Base-by-base conservation (phyloP, 371 early-diverging fungal genomes). In the Batkoa obscura region DNA sequence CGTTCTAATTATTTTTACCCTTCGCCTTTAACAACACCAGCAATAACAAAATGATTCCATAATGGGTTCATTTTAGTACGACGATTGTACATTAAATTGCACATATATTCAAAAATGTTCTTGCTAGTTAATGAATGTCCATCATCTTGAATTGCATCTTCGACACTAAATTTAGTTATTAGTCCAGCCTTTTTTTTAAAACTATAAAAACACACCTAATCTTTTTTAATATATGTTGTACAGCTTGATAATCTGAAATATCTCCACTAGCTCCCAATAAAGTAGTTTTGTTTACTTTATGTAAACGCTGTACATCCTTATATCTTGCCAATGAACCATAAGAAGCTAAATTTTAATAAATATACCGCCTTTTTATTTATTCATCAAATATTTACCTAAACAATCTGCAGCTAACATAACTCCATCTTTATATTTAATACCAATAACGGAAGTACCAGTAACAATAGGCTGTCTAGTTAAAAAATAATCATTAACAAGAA, bases 321-420 rank as follows among this genome's bases (percentile, higher is more conserved):
- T 90, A 93, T 57, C 93, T 86, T 38, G 96, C 92, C 62, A 96
- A 68, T 30, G 88, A 85, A 50, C 99, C 99, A 67, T 95, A 99
- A 32, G 97, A 95, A 33, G 88, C 97, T 82, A 71, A 17, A 48
- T 57, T 32, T 3, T 13, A 15, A 23, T 23, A 15, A 57, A 53
- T 50, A 38, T 13, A 59, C 39, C 41, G 3, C n/a, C n/a, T n/a
- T n/a, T n/a, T n/a, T n/a, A n/a, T n/a, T n/a, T n/a, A n/a, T 41
- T 43, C 36, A 54, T 13, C 37, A 17, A 4, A 50, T 67, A 34
- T 3, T 37, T 69, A 86, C 87, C 89, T 45, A 94, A 75, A 66
- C 84, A 88, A 68, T 99, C 98, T 10, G 96, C 89, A 9, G 94
- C 91, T 74, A 96, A 79, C 84, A 99, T 93, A 51, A 99, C 76